Base-by-base conservation (phyloP, 2,329 filamentous ascomycete genomes). In the Fusarium tanahbumbuense region DNA sequence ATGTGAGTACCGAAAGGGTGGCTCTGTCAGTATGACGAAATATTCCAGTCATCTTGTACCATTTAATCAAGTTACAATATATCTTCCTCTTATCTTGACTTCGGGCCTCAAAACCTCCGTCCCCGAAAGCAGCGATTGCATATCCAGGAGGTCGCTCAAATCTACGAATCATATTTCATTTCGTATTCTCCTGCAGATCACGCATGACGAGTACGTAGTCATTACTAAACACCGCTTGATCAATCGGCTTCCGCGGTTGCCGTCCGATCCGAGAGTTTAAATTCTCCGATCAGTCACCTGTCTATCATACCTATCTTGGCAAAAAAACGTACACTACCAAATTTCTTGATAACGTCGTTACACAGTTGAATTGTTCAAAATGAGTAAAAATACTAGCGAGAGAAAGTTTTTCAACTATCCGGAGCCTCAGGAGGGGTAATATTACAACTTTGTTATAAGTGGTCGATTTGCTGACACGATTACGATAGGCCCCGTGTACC, bases 361-460 rank as follows among this genome's bases (percentile, higher is more conserved):
- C 34, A 41, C 40, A 41, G 5, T 41, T 9, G 3, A 40, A n/a
- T n/a, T 16, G 5, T 9, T 23, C 9, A 64, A 34, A 0, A 71
- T 72, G 70, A 64, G 42, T 25, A 49, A 55, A 8, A 40, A 18
- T 15, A 41, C 25, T 10, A 37, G 23, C 32, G 42, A 67, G 25
- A 59, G 50, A 37, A 52, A 56, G 12, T 73, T 73, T 5, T 73
- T 73, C 4, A 73, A 73, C 49, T 73, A 73, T 52, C 70, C 70
- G 4, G 57, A 71, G 48, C 30, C 70, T 23, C 52, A 48, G 40
- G 64, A 71, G 59, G 70, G 70, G 70, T 73, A 71, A 56, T 34
- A 16, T 32, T n/a, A 10, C 32, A 28, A 4, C 27, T 47, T 25
- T 8, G 7, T 22, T 25, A 23, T 32, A 20, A 8, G 18, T 25